Conservation (phyloP, 208 protist genomes). For the Crithidia acanthocephali region DNA sequence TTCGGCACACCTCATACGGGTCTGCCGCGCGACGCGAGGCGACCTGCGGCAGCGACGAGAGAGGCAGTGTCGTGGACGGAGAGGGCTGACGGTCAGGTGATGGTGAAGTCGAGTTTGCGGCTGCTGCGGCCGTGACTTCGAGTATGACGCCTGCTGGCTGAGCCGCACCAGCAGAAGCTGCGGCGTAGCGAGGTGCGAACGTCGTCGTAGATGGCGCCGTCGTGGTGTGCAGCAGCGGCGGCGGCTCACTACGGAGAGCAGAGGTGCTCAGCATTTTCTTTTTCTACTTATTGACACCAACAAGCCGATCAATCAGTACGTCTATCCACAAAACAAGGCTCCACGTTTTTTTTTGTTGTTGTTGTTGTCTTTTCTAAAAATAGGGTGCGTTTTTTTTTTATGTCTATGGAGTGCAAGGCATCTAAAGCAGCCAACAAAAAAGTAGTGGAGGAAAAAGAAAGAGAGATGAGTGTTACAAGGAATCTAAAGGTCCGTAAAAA, state of each 20-base stretch:
- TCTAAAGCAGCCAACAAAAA: too few relatives aligned
- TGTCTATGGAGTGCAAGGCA: too few relatives aligned
- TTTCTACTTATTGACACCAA: too few relatives aligned
- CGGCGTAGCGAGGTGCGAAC: neutral
- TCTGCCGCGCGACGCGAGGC: constrained; percentile 14
- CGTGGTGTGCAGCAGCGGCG: neutral
- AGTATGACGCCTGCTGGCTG: too few relatives aligned
- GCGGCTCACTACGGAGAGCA: neutral
- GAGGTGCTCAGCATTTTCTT: neutral
- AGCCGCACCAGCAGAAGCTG: neutral
- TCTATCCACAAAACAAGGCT: too few relatives aligned
- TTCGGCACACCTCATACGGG: constrained; percentile 18
- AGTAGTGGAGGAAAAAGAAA: too few relatives aligned
- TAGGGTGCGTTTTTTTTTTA: too few relatives aligned
- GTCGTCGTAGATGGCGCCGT: neutral
- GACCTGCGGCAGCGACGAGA: neutral
- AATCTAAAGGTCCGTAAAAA: too few relatives aligned
- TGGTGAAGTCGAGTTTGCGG: neutral
- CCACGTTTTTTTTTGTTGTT: neutral
- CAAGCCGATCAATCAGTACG: too few relatives aligned
- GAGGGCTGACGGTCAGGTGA: neutral
- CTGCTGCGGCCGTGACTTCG: too few relatives aligned
- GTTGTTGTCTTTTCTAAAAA: neutral
- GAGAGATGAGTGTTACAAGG: too few relatives aligned
- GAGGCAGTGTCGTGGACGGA: neutral